Evolutionary conservation across 176 grass and related monocot genomes (phyloP), one percentile per base, ranked within the genome.

Genomic region (Eragrostis curvula): DNA sequence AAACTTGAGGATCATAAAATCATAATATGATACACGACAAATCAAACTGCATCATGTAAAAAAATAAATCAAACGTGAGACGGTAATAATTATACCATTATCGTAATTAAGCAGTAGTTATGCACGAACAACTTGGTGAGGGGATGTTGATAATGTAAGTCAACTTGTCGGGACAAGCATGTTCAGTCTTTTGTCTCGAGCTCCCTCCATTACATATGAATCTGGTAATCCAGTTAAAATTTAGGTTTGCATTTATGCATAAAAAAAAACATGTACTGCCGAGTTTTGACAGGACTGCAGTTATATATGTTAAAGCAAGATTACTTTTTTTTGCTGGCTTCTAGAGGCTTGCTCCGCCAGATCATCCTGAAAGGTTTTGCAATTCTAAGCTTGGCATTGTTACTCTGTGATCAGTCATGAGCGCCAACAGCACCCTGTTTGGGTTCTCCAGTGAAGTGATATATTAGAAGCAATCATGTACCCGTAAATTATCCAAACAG

Each of bases 81-180:
- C 20, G 41, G 21, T 25, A 42, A n/a, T 75, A 55, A 74, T 75
- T 66, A 25, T 66, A 25, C 25, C 46, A 66, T 13, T 78, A 47
- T 51, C 17, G 62, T 28, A n/a, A n/a, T n/a, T n/a, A 58, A n/a
- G 49, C 58, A 32, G 2, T 12, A 51, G 27, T 47, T 40, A 46
- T 36, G 32, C 49, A 79, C 55, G 9, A 61, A 25, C 72, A 82
- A 62, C 23, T 82, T 87, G 71, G 12, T 68, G 46, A 40, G 40
- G 59, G 20, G 5, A 47, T 24, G 23, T 62, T 53, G 52, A 70
- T 76, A 81, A 63, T 87, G 78, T 21, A 75, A 62, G 64, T 60
- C 68, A 53, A 73, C 45, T 79, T 65, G 67, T 55, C n/a, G 18
- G 63, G 25, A 63, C 12, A 50, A 43, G 6, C 74, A 49, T 62